Evolutionary conservation across 768 basidiomycete genomes (phyloP).

Genomic region (Tulasnella sp.): DNA sequence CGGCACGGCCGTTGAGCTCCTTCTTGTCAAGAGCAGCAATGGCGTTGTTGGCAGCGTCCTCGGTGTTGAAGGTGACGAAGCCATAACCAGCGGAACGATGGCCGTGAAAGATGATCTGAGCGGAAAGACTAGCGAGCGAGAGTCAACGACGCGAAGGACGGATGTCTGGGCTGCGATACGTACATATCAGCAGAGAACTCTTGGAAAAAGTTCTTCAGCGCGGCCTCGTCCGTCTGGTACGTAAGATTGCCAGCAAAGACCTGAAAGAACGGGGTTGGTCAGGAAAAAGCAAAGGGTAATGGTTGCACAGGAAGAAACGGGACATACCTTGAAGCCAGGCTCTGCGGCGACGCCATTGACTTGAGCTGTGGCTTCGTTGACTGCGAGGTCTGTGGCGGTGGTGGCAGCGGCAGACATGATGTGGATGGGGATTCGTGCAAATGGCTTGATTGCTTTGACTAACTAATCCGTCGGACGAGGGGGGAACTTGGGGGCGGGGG

Average conservation of each 20-base stretch:
- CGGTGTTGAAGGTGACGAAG: constrained; percentile 81
- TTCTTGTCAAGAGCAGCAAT: constrained; percentile 83
- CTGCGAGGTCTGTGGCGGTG: constrained; percentile 20
- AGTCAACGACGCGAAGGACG: constrained; percentile 20
- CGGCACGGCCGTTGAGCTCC: constrained; percentile 85
- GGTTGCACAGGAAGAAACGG: constrained; percentile 39
- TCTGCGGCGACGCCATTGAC: constrained; percentile 29
- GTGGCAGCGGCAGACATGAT: constrained; percentile 20
- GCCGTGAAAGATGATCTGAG: constrained; percentile 85
- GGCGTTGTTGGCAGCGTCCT: constrained; percentile 83
- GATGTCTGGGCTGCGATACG: constrained; percentile 44
- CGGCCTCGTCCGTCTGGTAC: constrained; percentile 91
- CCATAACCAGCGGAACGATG: constrained; percentile 88
- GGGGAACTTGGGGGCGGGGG: constrained; percentile 25
- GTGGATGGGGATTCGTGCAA: constrained; percentile 6
- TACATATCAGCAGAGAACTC: constrained; percentile 87
- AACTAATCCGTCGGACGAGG: constrained; percentile 28
- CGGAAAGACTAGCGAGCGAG: constrained; percentile 63
- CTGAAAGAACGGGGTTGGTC: constrained; percentile 47
- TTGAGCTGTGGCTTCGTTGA: constrained; percentile 38
- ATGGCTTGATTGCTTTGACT: constrained; percentile 34
- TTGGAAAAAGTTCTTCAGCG: constrained; percentile 92
- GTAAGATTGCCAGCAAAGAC: constrained; percentile 96
- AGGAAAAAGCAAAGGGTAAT: constrained; percentile 24
- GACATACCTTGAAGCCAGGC: constrained; percentile 34